Conservation (phyloP, 139 green algal genomes). For the Zygnema circumcarinatum region DNA sequence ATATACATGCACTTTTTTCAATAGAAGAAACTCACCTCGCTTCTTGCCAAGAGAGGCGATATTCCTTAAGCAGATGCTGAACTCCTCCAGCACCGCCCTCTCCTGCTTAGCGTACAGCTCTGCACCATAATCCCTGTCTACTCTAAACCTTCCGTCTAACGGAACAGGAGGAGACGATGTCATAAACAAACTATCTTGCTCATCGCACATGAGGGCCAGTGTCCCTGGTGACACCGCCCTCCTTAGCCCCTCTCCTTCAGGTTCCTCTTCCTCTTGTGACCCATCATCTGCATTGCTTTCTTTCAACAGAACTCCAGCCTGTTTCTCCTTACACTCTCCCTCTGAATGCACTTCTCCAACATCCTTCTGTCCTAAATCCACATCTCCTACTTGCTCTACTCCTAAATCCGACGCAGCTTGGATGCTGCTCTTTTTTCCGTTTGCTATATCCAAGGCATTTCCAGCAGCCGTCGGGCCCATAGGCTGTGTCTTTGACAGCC, state of each 20-base stretch:
- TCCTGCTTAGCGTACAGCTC: slow-evolving; percentile 55
- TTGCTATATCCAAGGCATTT: too few species aligned
- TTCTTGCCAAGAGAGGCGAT: slow-evolving; percentile 40
- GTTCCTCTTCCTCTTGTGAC: background rate
- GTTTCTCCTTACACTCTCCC: background rate
- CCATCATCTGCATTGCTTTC: background rate
- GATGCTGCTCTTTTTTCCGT: too few species aligned
- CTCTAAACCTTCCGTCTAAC: background rate
- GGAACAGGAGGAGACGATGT: background rate
- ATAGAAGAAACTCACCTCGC: slow-evolving; percentile 51
- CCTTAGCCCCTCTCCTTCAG: background rate
- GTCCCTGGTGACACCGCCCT: slow-evolving; percentile 28
- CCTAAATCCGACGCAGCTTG: too few species aligned
- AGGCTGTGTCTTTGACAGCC: too few species aligned
- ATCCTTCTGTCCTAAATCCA: too few species aligned
- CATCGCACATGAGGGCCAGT: slow-evolving; percentile 47
- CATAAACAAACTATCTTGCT: background rate
- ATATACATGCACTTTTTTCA: too few species aligned
- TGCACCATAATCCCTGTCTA: slow-evolving; percentile 18
- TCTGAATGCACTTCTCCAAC: too few species aligned
- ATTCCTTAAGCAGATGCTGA: slow-evolving; percentile 37
- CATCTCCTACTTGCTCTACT: too few species aligned
- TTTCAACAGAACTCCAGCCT: background rate
- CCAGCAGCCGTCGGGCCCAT: too few species aligned
- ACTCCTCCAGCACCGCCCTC: slow-evolving; percentile 47